Conservation (phyloP, 176 grass and related monocot species). For the Hyparrhenia diplandra region DNA sequence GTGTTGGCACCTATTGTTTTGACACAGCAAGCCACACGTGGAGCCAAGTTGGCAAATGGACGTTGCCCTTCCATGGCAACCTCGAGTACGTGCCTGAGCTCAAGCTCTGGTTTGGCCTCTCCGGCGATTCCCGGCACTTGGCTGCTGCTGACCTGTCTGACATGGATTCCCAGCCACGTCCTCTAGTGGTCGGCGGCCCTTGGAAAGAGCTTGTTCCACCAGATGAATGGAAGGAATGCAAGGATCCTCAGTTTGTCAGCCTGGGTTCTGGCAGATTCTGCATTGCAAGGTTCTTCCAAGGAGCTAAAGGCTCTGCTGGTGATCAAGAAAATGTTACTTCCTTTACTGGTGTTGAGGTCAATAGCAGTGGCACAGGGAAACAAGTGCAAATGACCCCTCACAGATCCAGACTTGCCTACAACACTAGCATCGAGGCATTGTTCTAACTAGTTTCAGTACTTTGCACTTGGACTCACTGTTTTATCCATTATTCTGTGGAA, state of each 20-base stretch:
- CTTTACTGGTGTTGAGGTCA: neutral
- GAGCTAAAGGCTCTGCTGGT: neutral
- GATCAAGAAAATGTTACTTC: neutral
- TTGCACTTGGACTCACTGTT: too few relatives aligned
- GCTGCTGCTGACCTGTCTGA: neutral
- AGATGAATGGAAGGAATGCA: too few relatives aligned
- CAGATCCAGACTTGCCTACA: too few relatives aligned
- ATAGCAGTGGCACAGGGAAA: too few relatives aligned
- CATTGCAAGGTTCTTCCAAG: neutral
- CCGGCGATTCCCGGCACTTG: neutral
- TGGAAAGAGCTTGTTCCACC: neutral
- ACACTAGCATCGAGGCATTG: too few relatives aligned
- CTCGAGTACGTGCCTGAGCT: neutral
- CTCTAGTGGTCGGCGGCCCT: neutral
- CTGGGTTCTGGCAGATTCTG: neutral
- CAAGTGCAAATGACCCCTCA: too few relatives aligned
- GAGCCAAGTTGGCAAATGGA: neutral
- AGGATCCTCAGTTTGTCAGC: neutral
- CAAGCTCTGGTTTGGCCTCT: constrained; percentile 20
- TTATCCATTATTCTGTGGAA: too few relatives aligned
- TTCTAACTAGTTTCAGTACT: too few relatives aligned
- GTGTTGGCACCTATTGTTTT: neutral
- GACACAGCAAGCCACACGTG: neutral
- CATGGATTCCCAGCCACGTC: neutral
- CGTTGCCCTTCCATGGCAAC: neutral